Conservation (phyloP, 169 alveolate genomes). For the Eimeria zaria region DNA sequence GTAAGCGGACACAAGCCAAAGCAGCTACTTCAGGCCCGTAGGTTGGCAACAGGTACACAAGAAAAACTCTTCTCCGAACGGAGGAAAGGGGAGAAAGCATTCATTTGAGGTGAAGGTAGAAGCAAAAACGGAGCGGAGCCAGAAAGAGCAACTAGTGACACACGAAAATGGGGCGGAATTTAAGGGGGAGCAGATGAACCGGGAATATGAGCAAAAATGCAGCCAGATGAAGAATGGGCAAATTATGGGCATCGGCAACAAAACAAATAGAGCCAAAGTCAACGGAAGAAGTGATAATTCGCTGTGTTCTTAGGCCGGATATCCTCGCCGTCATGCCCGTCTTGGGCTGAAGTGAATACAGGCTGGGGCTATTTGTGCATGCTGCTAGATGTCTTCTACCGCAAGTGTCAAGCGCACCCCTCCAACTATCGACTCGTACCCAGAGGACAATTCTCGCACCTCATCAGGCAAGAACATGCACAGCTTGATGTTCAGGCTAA, state of each 20-base stretch:
- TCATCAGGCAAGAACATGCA: constrained; percentile 63
- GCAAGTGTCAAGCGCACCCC: constrained; percentile 80
- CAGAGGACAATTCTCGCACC: constrained; percentile 83
- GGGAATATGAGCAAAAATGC: background rate
- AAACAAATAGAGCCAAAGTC: background rate
- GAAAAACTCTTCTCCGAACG: background rate
- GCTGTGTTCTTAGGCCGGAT: constrained; percentile 69
- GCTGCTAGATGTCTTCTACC: constrained; percentile 84
- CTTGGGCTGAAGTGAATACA: constrained; percentile 85
- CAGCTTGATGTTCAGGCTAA: background rate
- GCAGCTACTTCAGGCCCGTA: background rate
- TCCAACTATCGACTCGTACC: constrained; percentile 86
- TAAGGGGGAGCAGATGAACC: background rate
- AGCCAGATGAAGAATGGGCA: background rate
- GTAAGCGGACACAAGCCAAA: background rate
- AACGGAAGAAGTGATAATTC: background rate
- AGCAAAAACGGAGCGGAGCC: background rate
- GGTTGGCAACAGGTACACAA: background rate
- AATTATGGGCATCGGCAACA: background rate
- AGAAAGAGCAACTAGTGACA: background rate
- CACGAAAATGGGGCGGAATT: background rate
- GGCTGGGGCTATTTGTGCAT: constrained; percentile 87
- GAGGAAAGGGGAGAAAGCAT: background rate
- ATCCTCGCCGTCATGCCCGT: constrained; percentile 69
- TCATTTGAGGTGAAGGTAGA: background rate